Base-by-base conservation (phyloP, 2,329 filamentous ascomycete genomes). In the Aspergillus sp. region DNA sequence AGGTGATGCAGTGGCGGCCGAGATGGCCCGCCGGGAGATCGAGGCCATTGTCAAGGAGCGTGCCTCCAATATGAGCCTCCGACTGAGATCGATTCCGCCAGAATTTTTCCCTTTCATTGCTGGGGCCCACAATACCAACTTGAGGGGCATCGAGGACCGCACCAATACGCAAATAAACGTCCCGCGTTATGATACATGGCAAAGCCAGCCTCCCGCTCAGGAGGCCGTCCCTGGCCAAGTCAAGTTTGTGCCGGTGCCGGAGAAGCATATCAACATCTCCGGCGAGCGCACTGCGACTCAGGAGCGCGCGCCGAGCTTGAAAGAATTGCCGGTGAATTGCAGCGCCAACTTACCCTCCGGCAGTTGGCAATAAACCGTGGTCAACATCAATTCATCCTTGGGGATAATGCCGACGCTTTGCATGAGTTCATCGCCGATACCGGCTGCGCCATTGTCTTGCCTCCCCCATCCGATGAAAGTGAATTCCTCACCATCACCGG, bases 91-190 rank as follows among this genome's bases (percentile, higher is more conserved):
- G 30, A 81, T 98, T 38, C 88, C 91, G 5, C 75, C 86, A 15
- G 86, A 94, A 56, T 93, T 91, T 61, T 98, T 91, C 63, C 89
- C 89, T 32, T 98, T 98, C 68, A 80, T 98, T 58, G 81, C 86
- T 15, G 86, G 86, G 30, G 76, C 80, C 7, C 74, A 82, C 55
- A 84, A 86, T 54, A 67, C 73, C 29, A 67, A 76, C 31, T 64
- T 85, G 34, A 70, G 75, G 43, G 72, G 73, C 24, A 69, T 94
- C 32, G 82, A 89, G 59, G 66, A 78, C 39, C 74, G 74, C 40
- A 81, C 80, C 41, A 83, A 85, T 40, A 70, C 94, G 22, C 80
- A 83, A 54, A 72, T 98, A 42, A 76, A 83, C 35, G 80, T 98
- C 29, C 91, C 91, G 26, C 72, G 82, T 32, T 83, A 93, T 58